These are phyloP conservation scores for Rutstroemia sp. DNA, from an alignment of 2,329 filamentous ascomycete genomes.

Conservation along the genomic window DNA sequence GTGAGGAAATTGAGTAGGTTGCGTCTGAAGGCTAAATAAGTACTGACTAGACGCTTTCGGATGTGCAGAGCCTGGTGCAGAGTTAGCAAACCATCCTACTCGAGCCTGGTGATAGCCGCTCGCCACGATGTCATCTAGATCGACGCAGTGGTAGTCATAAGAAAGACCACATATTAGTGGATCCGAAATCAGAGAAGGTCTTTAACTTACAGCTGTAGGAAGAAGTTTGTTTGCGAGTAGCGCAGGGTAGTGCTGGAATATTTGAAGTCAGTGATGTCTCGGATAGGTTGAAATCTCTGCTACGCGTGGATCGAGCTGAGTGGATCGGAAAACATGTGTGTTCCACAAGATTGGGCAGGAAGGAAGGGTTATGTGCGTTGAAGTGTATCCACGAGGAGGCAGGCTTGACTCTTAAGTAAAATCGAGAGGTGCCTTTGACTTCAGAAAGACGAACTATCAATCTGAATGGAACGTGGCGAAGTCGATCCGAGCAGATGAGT, in stretches of 20 bases:
- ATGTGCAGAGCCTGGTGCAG: too few relatives aligned
- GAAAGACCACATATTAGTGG: neutral
- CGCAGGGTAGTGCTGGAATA: neutral
- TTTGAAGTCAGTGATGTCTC: neutral
- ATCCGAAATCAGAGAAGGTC: neutral
- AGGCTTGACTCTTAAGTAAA: too few relatives aligned
- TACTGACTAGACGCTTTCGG: too few relatives aligned
- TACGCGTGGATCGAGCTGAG: neutral
- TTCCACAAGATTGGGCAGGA: neutral
- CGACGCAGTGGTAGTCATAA: neutral
- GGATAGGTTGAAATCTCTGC: neutral
- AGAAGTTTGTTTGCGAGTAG: neutral
- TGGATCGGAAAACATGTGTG: neutral
- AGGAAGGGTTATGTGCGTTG: too few relatives aligned
- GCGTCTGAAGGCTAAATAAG: too few relatives aligned
- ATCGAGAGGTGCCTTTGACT: too few relatives aligned
- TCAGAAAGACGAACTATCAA: too few relatives aligned
- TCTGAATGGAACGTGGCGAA: too few relatives aligned
- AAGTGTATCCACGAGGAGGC: too few relatives aligned
- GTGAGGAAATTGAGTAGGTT: too few relatives aligned
- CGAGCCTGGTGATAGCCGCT: neutral
- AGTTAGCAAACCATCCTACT: too few relatives aligned
- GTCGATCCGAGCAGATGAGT: too few relatives aligned
- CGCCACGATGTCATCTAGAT: neutral
- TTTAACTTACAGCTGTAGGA: neutral